phyloP scores from a whole-genome alignment of 2,329 filamentous ascomycete genomes.

The Colletotrichum euphorbiae region DNA sequence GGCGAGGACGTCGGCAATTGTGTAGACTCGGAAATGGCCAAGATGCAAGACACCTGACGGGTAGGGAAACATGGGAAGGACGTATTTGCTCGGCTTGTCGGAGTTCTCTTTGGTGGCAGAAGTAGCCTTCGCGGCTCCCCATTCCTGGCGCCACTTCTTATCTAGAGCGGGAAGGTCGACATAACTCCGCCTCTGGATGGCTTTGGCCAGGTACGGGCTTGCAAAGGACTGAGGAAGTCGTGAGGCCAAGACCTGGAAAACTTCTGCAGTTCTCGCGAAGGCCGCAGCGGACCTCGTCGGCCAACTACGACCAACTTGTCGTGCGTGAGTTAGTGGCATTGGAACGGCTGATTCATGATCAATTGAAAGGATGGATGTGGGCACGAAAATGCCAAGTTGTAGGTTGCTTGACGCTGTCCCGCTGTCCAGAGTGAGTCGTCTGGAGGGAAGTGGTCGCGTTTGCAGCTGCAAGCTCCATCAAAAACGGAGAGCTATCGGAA shows the following conservation, averaged over 20 bases:
- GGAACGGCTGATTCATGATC: conserved; percentile 42
- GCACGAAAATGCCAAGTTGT: not conserved
- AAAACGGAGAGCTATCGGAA: conserved; percentile 34
- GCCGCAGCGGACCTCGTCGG: conserved; percentile 19
- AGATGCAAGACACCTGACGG: conserved; percentile 89
- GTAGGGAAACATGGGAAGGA: conserved; percentile 94
- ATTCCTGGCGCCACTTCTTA: conserved; percentile 64
- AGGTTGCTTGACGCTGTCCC: conserved; percentile 17
- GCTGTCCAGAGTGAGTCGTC: conserved; percentile 6
- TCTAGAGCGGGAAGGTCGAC: conserved; percentile 62
- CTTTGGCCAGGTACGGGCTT: conserved; percentile 13
- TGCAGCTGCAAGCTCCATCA: conserved; percentile 33
- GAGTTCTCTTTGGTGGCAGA: conserved; percentile 35
- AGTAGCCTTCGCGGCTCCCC: conserved; percentile 48
- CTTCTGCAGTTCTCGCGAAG: conserved; percentile 17
- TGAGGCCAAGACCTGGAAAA: conserved; percentile 13
- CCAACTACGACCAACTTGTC: conserved; percentile 42
- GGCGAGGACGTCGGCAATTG: conserved; percentile 87
- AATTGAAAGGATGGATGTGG: not conserved
- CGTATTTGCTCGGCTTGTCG: conserved; percentile 63
- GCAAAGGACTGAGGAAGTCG: conserved; percentile 26
- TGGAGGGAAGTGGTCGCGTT: conserved; percentile 14
- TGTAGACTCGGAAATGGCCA: conserved; percentile 89
- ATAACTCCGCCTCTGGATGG: conserved; percentile 49
- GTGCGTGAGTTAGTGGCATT: conserved; percentile 47